Conservation (phyloP, 345 rosid genomes). For the Gossypium anomalum region DNA sequence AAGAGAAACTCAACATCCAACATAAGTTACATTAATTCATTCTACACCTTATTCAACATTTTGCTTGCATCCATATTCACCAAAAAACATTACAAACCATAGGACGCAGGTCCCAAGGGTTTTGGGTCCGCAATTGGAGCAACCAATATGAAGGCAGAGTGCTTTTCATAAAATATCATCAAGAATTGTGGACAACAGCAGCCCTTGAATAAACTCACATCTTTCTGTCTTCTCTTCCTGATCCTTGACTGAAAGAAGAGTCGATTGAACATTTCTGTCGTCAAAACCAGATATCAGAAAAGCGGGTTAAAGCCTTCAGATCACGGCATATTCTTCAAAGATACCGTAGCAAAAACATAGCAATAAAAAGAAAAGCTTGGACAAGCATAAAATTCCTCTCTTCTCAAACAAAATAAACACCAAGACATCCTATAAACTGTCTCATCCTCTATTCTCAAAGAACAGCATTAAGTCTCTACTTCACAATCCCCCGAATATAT, state of each 20-base stretch:
- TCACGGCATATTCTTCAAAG: neutral
- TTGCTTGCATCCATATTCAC: slow-evolving; percentile 22
- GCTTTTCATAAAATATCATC: slow-evolving; percentile 48
- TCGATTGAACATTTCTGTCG: slow-evolving; percentile 42
- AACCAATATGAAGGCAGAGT: neutral
- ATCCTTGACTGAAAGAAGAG: slow-evolving; percentile 67
- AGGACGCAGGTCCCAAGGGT: slow-evolving; percentile 17
- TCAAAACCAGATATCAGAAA: slow-evolving; percentile 1
- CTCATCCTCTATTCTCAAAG: neutral
- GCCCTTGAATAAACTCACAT: slow-evolving; percentile 65
- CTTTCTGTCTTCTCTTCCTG: slow-evolving; percentile 68
- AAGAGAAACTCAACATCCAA: slow-evolving; percentile 15
- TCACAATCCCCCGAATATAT: neutral
- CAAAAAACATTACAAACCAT: slow-evolving; percentile 17
- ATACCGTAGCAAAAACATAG: neutral
- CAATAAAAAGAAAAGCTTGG: neutral
- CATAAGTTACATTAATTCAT: slow-evolving; percentile 16
- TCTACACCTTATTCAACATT: slow-evolving; percentile 39
- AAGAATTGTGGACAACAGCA: slow-evolving; percentile 60
- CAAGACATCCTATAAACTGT: neutral
- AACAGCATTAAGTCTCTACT: neutral
- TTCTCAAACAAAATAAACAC: neutral
- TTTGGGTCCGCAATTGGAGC: slow-evolving; percentile 13
- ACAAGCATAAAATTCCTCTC: neutral
- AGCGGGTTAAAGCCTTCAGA: neutral